A percentile compares a stretch with the other conserved stretches of the same genome.
Evolutionary conservation across 495 filamentous ascomycete species (phyloP).

Genomic region (Hypomontagnella monticulosa): DNA sequence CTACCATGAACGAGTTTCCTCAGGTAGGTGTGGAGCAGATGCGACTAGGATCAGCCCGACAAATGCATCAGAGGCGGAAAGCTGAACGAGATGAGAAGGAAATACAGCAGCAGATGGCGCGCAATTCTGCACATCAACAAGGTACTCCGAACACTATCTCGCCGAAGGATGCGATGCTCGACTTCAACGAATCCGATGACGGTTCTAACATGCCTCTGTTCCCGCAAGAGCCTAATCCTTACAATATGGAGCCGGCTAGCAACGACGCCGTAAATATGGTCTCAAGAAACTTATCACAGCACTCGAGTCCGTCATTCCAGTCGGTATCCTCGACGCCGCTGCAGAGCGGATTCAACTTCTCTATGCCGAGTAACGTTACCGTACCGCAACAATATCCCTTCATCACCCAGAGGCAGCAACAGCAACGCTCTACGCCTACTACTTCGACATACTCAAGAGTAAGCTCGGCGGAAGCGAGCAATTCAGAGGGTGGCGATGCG

Average conservation of each 20-base stretch:
- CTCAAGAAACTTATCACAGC: slow-evolving; percentile 38
- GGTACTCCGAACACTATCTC: slow-evolving; percentile 86
- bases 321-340: slow-evolving; percentile 56
- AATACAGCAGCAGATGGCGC: slow-evolving; percentile 61
- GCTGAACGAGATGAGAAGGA: slow-evolving; percentile 65
- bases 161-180: slow-evolving; percentile 90
- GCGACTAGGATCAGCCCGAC: slow-evolving; percentile 65
- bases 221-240: slow-evolving; percentile 51
- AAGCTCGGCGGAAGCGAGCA: slow-evolving; percentile 53
- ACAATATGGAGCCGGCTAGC: slow-evolving; percentile 44
- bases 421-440: slow-evolving; percentile 53
- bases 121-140: slow-evolving; percentile 52
- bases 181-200: slow-evolving; percentile 79
- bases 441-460: slow-evolving; percentile 50
- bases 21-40: slow-evolving; percentile 49
- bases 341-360: slow-evolving; percentile 50
- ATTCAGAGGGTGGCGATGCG: slow-evolving; percentile 36
- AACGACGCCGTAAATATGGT: slow-evolving; percentile 34
- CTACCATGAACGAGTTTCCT: slow-evolving; percentile 56
- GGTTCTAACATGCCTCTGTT: slow-evolving; percentile 76
- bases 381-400: slow-evolving; percentile 70
- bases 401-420: slow-evolving; percentile 53
- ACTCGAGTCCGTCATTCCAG: slow-evolving; percentile 52
- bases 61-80: slow-evolving; percentile 68
- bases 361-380: slow-evolving; percentile 56